Percentiles rank a stretch among this genome's conserved stretches.
These are phyloP conservation scores for Cryptococcus wingfieldii DNA, from an alignment of 1,284 basidiomycete species.

Conservation along the genomic window DNA sequence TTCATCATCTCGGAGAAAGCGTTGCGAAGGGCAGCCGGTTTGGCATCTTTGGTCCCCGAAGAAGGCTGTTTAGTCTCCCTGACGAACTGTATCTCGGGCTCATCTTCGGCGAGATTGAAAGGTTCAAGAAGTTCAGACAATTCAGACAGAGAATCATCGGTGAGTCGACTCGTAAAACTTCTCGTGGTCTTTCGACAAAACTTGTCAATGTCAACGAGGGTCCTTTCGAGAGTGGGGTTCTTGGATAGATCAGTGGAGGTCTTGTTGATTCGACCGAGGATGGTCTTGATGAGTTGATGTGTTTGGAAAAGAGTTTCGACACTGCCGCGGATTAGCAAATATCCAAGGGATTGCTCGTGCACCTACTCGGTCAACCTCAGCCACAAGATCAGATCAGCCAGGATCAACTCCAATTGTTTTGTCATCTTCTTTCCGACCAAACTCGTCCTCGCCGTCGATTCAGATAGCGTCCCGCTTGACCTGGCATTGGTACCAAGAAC, in stretches of 20 bases:
- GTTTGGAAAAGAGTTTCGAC: conserved; percentile 82
- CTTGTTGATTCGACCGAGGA: conserved; percentile 57
- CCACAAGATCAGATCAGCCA: conserved; percentile 76
- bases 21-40: conserved; percentile 20
- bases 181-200: conserved; percentile 40
- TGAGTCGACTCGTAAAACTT: conserved; percentile 43
- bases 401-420: conserved; percentile 67
- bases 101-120: conserved; percentile 39
- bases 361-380: conserved; percentile 74
- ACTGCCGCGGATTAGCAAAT: conserved; percentile 16
- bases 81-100: conserved; percentile 41
- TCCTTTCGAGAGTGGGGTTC: conserved; percentile 24
- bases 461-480: conserved; percentile 13
- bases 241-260: conserved; percentile 26
- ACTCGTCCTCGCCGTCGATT: conserved; percentile 43
- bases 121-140: conserved; percentile 42
- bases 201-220: conserved; percentile 43
- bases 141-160: conserved; percentile 46
- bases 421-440: conserved; percentile 67
- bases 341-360: background rate
- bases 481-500: conserved; percentile 45
- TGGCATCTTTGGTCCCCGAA: background rate
- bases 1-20: conserved; percentile 48
- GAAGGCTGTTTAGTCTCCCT: conserved; percentile 5
- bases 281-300: conserved; percentile 69